Evolutionary conservation across 2,329 filamentous ascomycete species (phyloP).

Genomic region (Ceratocystis papillata): DNA sequence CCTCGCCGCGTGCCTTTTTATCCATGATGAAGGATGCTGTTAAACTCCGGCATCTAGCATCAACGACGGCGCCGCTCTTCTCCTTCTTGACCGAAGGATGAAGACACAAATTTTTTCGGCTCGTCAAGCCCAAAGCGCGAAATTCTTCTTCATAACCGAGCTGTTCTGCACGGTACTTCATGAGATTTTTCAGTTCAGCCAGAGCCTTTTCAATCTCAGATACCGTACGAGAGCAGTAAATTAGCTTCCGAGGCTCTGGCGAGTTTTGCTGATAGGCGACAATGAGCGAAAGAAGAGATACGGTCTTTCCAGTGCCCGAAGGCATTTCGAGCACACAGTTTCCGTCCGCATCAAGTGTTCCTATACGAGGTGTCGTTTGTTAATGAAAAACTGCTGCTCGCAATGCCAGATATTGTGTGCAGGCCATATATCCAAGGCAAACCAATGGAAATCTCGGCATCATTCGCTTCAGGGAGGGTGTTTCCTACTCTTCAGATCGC

Average conservation of each 20-base stretch:
- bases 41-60: constrained; percentile 88
- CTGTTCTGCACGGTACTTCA: constrained; percentile 86
- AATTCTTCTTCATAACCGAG: constrained; percentile 91
- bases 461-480: background rate
- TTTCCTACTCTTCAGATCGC: constrained; percentile 43
- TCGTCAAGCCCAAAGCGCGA: constrained; percentile 79
- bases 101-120: constrained; percentile 91
- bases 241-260: constrained; percentile 86
- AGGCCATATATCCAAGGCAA: background rate
- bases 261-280: constrained; percentile 93
- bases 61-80: constrained; percentile 87
- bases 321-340: constrained; percentile 98
- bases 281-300: constrained; percentile 88
- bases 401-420: too few relatives aligned
- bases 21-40: constrained; percentile 97
- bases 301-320: constrained; percentile 94
- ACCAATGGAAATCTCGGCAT: background rate
- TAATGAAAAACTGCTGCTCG: background rate
- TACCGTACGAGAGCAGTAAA: constrained; percentile 99
- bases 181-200: constrained; percentile 78
- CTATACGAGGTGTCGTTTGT: constrained; percentile 29
- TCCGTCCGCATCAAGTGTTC: constrained; percentile 82
- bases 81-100: constrained; percentile 93
- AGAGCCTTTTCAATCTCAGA: constrained; percentile 98
- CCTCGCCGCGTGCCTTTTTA: constrained; percentile 90